Percentiles rank a stretch among this genome's conserved stretches.
Evolutionary conservation across 768 basidiomycete species (phyloP).

Genomic region (Hygrocybe coccinea): DNA sequence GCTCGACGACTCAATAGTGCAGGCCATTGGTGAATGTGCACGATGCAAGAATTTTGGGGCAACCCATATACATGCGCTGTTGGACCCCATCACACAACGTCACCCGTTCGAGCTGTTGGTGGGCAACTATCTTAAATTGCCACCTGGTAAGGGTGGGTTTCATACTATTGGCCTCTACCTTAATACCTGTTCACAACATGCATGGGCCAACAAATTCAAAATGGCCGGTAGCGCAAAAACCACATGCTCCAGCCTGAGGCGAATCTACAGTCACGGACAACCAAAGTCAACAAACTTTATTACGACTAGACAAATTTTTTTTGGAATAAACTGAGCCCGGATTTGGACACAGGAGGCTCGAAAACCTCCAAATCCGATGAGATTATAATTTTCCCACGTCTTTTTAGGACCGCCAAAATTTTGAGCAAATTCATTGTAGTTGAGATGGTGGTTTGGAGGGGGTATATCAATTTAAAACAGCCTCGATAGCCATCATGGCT

Average conservation of each 20-base stretch:
- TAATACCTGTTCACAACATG: neutral
- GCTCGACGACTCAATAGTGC: neutral
- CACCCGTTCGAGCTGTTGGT: no score
- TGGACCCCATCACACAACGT: no score
- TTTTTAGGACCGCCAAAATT: slow-evolving; percentile 22
- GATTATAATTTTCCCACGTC: slow-evolving; percentile 22
- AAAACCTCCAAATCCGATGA: slow-evolving; percentile 18
- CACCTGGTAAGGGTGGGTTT: neutral
- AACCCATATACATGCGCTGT: neutral
- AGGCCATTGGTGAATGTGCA: neutral
- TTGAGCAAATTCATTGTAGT: slow-evolving; percentile 13
- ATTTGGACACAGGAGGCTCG: slow-evolving; percentile 16
- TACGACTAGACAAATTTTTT: no score
- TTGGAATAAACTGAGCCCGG: no score
- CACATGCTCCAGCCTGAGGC: slow-evolving; percentile 22
- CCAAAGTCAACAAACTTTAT: no score
- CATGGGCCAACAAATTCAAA: slow-evolving; percentile 14
- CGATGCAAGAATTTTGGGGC: neutral
- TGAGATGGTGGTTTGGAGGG: no score
- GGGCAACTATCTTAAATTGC: neutral
- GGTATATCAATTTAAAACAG: slow-evolving; percentile 21
- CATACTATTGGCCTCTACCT: neutral
- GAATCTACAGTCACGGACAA: no score
- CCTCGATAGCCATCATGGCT: slow-evolving; percentile 34
- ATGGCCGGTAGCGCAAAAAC: slow-evolving; percentile 11